Base-by-base conservation (phyloP, 345 rosid species). In the Trapa incisa region DNA sequence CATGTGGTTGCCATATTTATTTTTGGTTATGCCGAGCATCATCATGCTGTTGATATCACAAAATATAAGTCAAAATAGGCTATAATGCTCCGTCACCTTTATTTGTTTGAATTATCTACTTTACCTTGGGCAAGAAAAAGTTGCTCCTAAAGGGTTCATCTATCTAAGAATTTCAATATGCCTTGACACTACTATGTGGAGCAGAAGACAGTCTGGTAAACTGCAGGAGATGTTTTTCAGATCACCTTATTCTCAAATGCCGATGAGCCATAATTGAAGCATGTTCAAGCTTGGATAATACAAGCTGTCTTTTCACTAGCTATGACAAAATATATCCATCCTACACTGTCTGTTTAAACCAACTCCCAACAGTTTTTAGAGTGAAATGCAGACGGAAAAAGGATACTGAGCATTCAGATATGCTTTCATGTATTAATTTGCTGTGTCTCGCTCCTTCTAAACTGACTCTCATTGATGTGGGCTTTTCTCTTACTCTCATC, bases 61-160 rank as follows among this genome's bases (percentile, higher is more conserved):
- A 38, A 32, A 54, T 48, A 42, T 22, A 3, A 78, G 72, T 78
- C 79, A 73, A 78, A 73, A 65, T 61, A 65, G 58, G 64, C 56
- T 38, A 60, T 64, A 43, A 48, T 57, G 35, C n/a, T 42, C 50
- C 5, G 60, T 70, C 12, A 33, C 71, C 47, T 65, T 71, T 64
- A 68, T 5, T 1, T 10, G 38, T 58, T 58, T 58, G 37, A 58
- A 58, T 58, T 38, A 37, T 58, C 63, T 8, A 6, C 38, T 32
- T 35, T 58, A 8, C 37, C 63, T 58, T 58, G 32, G 11, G 11
- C 38, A 58, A 5, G 37, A 32, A 57, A 57, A 57, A 6, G 37
- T 22, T 22, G 33, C 12, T 35, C 36, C 63, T 8, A 35, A 14
- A 54, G 60, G 22, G 35, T 54, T 54, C 22, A 22, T 14, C 54